Conservation (phyloP, 2,329 filamentous ascomycete genomes). For the Cercospora berteroae region DNA sequence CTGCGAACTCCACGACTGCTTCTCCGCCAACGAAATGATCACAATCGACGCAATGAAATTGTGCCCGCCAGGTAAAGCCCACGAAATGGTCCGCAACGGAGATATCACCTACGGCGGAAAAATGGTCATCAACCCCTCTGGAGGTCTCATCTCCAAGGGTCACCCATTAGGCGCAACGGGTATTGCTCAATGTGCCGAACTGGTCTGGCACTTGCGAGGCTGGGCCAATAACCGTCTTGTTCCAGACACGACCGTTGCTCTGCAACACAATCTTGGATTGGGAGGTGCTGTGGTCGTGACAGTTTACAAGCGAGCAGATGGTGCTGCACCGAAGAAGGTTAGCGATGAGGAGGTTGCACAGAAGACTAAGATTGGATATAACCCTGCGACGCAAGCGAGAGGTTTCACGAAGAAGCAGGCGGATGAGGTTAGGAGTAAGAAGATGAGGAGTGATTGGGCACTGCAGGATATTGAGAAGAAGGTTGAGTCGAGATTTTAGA, state of each 20-base stretch:
- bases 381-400: slow-evolving; percentile 83
- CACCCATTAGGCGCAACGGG: slow-evolving; percentile 92
- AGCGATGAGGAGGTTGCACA: slow-evolving; percentile 63
- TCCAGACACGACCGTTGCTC: slow-evolving; percentile 64
- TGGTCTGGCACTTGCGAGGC: slow-evolving; percentile 91
- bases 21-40: slow-evolving; percentile 91
- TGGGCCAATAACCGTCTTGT: slow-evolving; percentile 90
- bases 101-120: slow-evolving; percentile 84
- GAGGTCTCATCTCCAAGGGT: slow-evolving; percentile 92
- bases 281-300: slow-evolving; percentile 88
- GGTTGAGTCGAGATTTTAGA: slow-evolving; percentile 65
- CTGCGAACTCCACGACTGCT: slow-evolving; percentile 94
- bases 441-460: slow-evolving; percentile 66
- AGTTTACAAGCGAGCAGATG: slow-evolving; percentile 82
- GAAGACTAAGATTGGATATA: slow-evolving; percentile 76
- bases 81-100: slow-evolving; percentile 81
- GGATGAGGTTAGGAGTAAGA: slow-evolving; percentile 68
- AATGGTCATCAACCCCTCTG: slow-evolving; percentile 54
- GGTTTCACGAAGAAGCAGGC: slow-evolving; percentile 78
- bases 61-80: slow-evolving; percentile 72
- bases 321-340: slow-evolving; percentile 60
- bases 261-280: slow-evolving; percentile 91
- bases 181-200: slow-evolving; percentile 88
- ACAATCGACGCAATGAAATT: slow-evolving; percentile 83
- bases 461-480: slow-evolving; percentile 72